These are phyloP conservation scores for Tremella fuciformis DNA, from an alignment of 768 basidiomycete genomes.

Conservation along the genomic window DNA sequence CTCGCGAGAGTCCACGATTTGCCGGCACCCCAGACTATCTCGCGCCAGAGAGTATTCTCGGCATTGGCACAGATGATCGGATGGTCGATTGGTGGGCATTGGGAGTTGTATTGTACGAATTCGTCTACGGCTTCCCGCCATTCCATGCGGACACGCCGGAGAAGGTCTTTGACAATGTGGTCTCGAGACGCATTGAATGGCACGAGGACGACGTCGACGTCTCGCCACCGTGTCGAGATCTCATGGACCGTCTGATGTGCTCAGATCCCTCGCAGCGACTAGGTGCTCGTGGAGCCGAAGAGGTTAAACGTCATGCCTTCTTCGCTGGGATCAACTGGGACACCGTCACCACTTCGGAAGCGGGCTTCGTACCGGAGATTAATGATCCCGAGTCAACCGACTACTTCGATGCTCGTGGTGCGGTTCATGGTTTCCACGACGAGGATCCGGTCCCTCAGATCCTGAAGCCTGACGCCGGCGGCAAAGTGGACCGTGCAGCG, in stretches of 20 bases:
- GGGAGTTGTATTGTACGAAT: slow-evolving; percentile 97
- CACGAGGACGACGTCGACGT: slow-evolving; percentile 78
- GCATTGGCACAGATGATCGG: slow-evolving; percentile 88
- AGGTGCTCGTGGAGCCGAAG: slow-evolving; percentile 80
- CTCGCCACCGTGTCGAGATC: slow-evolving; percentile 79
- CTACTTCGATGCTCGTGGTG: slow-evolving; percentile 96
- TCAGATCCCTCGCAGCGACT: slow-evolving; percentile 74
- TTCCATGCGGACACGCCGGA: slow-evolving; percentile 97
- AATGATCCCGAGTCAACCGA: slow-evolving; percentile 98
- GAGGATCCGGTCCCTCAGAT: slow-evolving; percentile 61
- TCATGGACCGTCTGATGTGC: slow-evolving; percentile 82
- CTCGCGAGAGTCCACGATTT: slow-evolving; percentile 79
- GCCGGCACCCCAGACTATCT: slow-evolving; percentile 98
- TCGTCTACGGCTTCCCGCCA: slow-evolving; percentile 91
- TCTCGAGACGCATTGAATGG: slow-evolving; percentile 92
- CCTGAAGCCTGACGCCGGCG: slow-evolving; percentile 43
- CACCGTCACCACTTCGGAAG: slow-evolving; percentile 78
- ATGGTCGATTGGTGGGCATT: slow-evolving; percentile 99
- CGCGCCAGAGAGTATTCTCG: slow-evolving; percentile 73
- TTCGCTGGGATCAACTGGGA: slow-evolving; percentile 91
- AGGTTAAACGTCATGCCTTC: slow-evolving; percentile 89
- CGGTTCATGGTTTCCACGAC: slow-evolving; percentile 86
- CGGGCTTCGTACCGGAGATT: slow-evolving; percentile 91
- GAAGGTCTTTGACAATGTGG: slow-evolving; percentile 96
- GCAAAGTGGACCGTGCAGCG: slow-evolving; percentile 16